These are phyloP conservation scores for Narthecium ossifragum DNA, from an alignment of 106 monocot species.

Conservation along the genomic window DNA sequence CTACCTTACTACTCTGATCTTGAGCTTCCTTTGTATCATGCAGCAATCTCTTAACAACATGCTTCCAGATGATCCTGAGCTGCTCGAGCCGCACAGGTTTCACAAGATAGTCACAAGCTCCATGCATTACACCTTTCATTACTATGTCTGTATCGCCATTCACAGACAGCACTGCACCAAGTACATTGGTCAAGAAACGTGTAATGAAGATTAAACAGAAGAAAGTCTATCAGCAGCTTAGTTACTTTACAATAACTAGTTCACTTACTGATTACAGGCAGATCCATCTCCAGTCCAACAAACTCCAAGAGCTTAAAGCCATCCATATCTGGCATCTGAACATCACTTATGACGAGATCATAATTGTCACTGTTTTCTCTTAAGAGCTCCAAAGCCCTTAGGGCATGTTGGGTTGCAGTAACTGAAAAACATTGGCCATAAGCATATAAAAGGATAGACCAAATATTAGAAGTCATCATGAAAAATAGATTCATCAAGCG, in stretches of 20 bases:
- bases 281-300: conserved; percentile 23
- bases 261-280: conserved; percentile 34
- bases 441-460: too few species aligned
- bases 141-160: conserved; percentile 16
- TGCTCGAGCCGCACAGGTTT: conserved; percentile 32
- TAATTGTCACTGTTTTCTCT: conserved; percentile 20
- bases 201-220: not conserved
- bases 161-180: conserved; percentile 25
- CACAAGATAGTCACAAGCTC: conserved; percentile 24
- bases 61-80: conserved; percentile 34
- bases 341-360: conserved; percentile 36
- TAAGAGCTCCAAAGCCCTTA: conserved; percentile 17
- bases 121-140: conserved; percentile 31
- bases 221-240: not conserved
- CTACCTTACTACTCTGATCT: not conserved
- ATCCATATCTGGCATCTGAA: conserved; percentile 39
- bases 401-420: conserved; percentile 12
- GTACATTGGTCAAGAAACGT: not conserved
- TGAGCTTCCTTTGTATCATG: not conserved
- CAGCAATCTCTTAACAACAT: conserved; percentile 14
- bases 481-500: too few species aligned
- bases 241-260: too few species aligned
- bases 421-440: conserved; percentile 15
- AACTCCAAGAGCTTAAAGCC: conserved; percentile 27
- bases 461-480: too few species aligned